phyloP scores from a whole-genome alignment of 2,329 filamentous ascomycete species.

The Ramularia collo-cygni region DNA sequence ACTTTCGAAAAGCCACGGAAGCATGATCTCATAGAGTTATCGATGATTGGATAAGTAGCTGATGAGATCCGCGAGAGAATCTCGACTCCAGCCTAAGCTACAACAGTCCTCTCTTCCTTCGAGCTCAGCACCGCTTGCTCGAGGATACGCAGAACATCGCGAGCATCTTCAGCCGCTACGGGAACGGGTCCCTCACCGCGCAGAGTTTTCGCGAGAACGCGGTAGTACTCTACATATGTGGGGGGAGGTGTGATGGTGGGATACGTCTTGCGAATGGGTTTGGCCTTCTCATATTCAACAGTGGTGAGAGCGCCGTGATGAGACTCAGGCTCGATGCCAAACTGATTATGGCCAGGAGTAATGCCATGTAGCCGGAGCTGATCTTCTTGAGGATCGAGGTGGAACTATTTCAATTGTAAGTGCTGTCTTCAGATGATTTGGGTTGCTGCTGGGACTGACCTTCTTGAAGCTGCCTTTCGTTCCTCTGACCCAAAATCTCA shows the following conservation, averaged over 20 bases:
- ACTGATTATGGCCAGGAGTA: constrained; percentile 54
- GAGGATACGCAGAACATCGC: constrained; percentile 49
- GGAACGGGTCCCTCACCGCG: constrained; percentile 47
- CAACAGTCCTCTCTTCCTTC: constrained; percentile 41
- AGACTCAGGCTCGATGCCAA: constrained; percentile 56
- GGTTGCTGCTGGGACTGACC: constrained; percentile 31
- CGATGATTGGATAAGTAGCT: no score
- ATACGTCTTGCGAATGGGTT: constrained; percentile 38
- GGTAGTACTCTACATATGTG: constrained; percentile 65
- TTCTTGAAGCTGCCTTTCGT: constrained; percentile 70
- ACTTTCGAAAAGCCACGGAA: no score
- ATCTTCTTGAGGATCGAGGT: constrained; percentile 68
- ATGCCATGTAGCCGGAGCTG: constrained; percentile 56
- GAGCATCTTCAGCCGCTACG: constrained; percentile 47
- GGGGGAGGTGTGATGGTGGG: constrained; percentile 57
- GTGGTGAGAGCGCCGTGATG: constrained; percentile 55
- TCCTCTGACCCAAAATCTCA: constrained; percentile 71
- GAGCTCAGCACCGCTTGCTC: constrained; percentile 51
- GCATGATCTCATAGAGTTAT: no score
- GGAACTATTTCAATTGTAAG: constrained; percentile 29
- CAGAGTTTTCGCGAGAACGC: constrained; percentile 46
- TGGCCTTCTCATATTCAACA: constrained; percentile 39
- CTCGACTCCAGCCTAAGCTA: constrained; percentile 3
- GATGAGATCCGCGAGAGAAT: no score
- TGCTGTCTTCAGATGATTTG: neutral